A percentile compares a stretch with the other conserved stretches of the same genome.
Evolutionary conservation across 2,329 filamentous ascomycete species (phyloP).

Genomic region (Fusarium continuum): DNA sequence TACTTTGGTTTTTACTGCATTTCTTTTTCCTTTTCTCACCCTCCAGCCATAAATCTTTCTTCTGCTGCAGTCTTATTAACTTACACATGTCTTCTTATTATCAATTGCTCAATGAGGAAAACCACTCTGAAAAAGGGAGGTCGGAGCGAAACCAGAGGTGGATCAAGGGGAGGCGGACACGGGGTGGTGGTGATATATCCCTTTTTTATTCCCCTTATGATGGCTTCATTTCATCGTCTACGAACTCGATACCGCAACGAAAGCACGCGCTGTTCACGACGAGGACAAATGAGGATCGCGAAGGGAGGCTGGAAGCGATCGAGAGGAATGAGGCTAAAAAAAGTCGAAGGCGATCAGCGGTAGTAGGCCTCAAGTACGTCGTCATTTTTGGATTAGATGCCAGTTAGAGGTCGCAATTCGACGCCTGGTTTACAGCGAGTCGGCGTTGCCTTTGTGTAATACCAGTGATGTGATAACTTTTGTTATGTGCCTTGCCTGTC

Average conservation of each 20-base stretch:
- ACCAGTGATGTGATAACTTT: slow-evolving; percentile 9
- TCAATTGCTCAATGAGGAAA: slow-evolving; percentile 9
- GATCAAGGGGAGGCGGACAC: background rate
- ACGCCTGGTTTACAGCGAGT: slow-evolving; percentile 32
- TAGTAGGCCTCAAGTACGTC: slow-evolving; percentile 18
- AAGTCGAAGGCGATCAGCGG: slow-evolving; percentile 17
- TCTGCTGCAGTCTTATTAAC: slow-evolving; percentile 18
- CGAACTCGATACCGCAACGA: background rate
- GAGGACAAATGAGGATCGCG: background rate
- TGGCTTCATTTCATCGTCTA: background rate
- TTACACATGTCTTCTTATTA: slow-evolving; percentile 12
- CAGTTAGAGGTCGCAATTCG: slow-evolving; percentile 42
- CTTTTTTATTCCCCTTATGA: slow-evolving; percentile 11
- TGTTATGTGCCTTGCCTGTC: background rate
- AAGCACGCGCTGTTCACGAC: background rate
- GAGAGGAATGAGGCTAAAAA: background rate
- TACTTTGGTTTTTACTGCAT: slow-evolving; percentile 17
- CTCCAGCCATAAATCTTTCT: background rate
- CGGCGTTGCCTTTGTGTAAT: slow-evolving; percentile 24
- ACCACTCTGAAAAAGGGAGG: background rate
- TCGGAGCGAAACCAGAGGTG: background rate
- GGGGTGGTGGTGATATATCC: slow-evolving; percentile 3
- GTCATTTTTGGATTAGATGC: slow-evolving; percentile 40
- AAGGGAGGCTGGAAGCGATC: background rate
- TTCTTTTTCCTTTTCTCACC: slow-evolving; percentile 6